Base-by-base conservation (phyloP, 208 protist species). In the Crithidia sp. region DNA sequence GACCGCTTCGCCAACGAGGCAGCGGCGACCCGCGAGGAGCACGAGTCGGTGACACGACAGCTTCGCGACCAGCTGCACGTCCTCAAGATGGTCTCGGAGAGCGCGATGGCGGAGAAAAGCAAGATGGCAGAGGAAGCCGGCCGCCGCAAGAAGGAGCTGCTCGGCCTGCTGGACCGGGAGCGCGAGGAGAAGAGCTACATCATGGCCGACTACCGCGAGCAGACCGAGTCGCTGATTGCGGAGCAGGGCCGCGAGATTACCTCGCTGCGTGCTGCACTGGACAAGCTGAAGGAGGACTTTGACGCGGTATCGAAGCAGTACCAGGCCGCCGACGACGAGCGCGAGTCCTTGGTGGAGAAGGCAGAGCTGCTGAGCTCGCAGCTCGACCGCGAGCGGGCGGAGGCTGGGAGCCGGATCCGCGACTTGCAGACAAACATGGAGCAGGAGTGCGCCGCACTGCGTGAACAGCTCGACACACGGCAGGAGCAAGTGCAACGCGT, bases 171-270 rank as follows among this genome's bases (percentile, higher is more conserved):
- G 56, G 89, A 94, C n/a, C 71, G 81, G 39, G 92, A 96, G 78
- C 88, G 92, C 10, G 83, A 85, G 64, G 92, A 96, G 71, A 94
- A 96, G 76, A 85, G 85, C 66, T 85, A 84, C 54, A 94, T 96
- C 43, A 95, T 94, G 92, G 88, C 85, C 7, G 89, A 93, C 68
- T 96, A 96, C 75, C 81, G 92, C n/a, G 82, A 90, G 58, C 87
- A 96, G 76, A 96, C 92, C 12, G 89, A 96, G 79, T 71, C 85
- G 49, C 85, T 96, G 57, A 95, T 96, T 59, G 82, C 84, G 14
- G 89, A 96, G 75, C 89, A 96, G 63, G 92, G 89, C 10, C 79
- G 85, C 39, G 89, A 96, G 77, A 94, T 96, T 60, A 95, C 92
- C 2, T 61, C 64, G 9, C 81, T 95, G 68, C 87, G 88, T n/a